These are phyloP conservation scores for Lasiosphaeris hirsuta DNA, from an alignment of 495 filamentous ascomycete genomes.

Conservation along the genomic window DNA sequence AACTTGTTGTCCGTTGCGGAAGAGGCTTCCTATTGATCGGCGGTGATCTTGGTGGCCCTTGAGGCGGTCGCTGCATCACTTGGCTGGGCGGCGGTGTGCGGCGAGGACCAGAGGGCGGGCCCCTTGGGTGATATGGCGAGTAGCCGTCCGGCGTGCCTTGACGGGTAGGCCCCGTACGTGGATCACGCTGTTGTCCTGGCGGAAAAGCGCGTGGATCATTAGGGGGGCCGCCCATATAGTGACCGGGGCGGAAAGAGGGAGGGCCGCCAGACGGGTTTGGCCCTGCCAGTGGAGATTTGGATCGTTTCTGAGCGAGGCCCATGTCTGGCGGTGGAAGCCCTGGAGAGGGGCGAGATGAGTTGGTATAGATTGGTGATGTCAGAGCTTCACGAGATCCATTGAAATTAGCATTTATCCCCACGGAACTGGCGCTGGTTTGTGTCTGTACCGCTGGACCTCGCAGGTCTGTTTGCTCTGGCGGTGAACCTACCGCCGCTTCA, in stretches of 20 bases:
- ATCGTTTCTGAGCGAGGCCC: slow-evolving; percentile 28
- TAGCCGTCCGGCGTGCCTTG: slow-evolving; percentile 3
- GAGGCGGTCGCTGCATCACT: slow-evolving; percentile 22
- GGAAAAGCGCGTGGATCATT: slow-evolving; percentile 21
- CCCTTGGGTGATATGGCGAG: slow-evolving; percentile 1
- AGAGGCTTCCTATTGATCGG: slow-evolving; percentile 59
- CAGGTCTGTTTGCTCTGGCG: slow-evolving; percentile 32
- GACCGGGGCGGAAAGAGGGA: slow-evolving; percentile 12
- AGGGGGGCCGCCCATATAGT: slow-evolving; percentile 23
- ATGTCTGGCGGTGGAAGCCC: slow-evolving; percentile 34
- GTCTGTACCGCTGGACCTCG: slow-evolving; percentile 45
- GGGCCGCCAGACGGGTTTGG: slow-evolving; percentile 7
- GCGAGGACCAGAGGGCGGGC: slow-evolving; percentile 29
- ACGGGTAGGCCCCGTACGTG: slow-evolving; percentile 11
- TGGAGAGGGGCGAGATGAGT: slow-evolving; percentile 24
- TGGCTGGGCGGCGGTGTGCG: slow-evolving; percentile 36
- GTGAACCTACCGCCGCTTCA: slow-evolving; percentile 22
- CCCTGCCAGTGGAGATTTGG: slow-evolving; percentile 33
- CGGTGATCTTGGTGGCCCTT: slow-evolving; percentile 30
- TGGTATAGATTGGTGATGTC: slow-evolving; percentile 26
- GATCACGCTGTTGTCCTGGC: slow-evolving; percentile 14
- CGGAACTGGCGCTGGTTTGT: slow-evolving; percentile 38
- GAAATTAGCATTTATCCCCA: slow-evolving; percentile 49
- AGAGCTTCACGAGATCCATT: slow-evolving; percentile 50
- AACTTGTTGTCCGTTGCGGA: slow-evolving; percentile 43